Conservation (phyloP, 805 yeast genomes). For the Kodamaea fukazawae region DNA sequence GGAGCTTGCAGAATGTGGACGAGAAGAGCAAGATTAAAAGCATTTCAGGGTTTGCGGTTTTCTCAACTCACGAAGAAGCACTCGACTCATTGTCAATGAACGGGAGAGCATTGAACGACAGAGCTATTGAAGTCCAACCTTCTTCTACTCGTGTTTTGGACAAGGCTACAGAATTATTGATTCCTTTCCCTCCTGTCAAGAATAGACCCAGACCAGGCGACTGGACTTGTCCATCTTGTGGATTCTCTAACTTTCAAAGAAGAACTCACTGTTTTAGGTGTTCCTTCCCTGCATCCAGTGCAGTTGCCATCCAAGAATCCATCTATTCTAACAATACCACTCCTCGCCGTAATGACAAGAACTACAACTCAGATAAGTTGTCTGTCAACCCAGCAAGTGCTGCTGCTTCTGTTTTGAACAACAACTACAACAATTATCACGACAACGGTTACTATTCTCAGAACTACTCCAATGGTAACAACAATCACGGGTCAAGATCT, state of each 20-base stretch:
- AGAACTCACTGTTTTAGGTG: slow-evolving; percentile 93
- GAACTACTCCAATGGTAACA: slow-evolving; percentile 21
- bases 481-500: slow-evolving; percentile 15
- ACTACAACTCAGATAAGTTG: slow-evolving; percentile 13
- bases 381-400: slow-evolving; percentile 14
- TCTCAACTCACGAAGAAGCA: slow-evolving; percentile 83
- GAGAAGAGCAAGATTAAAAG: slow-evolving; percentile 37
- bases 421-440: slow-evolving; percentile 12
- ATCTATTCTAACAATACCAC: slow-evolving; percentile 31
- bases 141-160: slow-evolving; percentile 77
- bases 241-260: slow-evolving; percentile 91
- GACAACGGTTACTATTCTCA: slow-evolving; percentile 17
- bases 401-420: slow-evolving; percentile 11
- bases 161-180: slow-evolving; percentile 73
- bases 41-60: slow-evolving; percentile 79
- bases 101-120: slow-evolving; percentile 72
- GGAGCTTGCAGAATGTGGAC: slow-evolving; percentile 72
- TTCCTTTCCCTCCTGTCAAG: slow-evolving; percentile 80
- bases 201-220: slow-evolving; percentile 95
- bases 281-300: slow-evolving; percentile 78
- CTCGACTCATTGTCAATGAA: slow-evolving; percentile 72
- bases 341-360: slow-evolving; percentile 7
- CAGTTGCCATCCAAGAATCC: slow-evolving; percentile 67
- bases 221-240: slow-evolving; percentile 97
- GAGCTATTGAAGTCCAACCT: slow-evolving; percentile 81